Base-by-base conservation (phyloP, 768 basidiomycete genomes). In the Galerina sulciceps region DNA sequence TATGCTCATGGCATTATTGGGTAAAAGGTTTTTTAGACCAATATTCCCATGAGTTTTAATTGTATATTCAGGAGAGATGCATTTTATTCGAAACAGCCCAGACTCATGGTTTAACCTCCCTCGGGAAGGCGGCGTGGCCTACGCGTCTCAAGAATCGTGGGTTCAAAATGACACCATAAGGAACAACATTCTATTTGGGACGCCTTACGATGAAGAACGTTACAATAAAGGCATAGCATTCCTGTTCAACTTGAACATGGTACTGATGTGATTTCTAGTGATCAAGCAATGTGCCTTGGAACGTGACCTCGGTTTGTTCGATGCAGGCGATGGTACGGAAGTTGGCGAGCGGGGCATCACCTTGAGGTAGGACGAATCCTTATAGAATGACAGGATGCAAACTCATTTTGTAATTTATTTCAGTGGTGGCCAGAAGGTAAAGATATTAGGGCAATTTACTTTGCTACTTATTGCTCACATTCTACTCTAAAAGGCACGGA, bases 51-150 rank as follows among this genome's bases (percentile, higher is more conserved):
- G 26, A 42, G 5, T 8, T 43, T 23, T 18, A 35, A 35, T 14
- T 13, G 34, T 8, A 31, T 15, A 31, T n/a, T 40, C 34, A 59
- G 58, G 58, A 20, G 58, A 59, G 23, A 59, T 59, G 58, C 38
- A 55, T 18, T 54, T 55, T 23, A 35, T 55, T 17, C 52, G 40
- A 31, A 8, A 31, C 6, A 41, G 43, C 15, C 15, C 37, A 2
- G 45, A 55, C 11, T 49, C 58, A 11, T 59, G 58, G 58, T 54
- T 54, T 10, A 55, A 55, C n/a, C 45, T 59, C 35, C 58, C 58
- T 36, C 37, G 58, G 11, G 34, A 48, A n/a, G 17, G 22, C 18
- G 58, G 58, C n/a, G 41, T 59, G 26, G 58, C 58, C 22, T 59
- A 59, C 26, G 58, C 58, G 1, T 37, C 58, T 1, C 58, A 59